Conservation (phyloP, 1,139 yeast species). For the Debaryomycetaceae sp. region DNA sequence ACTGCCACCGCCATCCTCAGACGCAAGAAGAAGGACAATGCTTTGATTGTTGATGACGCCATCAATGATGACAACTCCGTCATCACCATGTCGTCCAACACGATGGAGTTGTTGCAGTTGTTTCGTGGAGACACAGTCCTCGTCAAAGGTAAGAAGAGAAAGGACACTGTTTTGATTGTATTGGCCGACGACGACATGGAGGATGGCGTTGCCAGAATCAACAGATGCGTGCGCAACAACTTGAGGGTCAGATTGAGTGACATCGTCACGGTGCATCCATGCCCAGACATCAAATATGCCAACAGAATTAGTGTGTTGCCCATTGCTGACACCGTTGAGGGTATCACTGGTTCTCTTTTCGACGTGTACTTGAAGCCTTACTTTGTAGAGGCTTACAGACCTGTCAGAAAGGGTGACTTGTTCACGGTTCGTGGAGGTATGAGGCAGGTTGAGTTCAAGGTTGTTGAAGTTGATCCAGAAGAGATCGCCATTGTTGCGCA, state of each 20-base stretch:
- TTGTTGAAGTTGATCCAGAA: constrained; percentile 96
- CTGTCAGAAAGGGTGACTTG: constrained; percentile 95
- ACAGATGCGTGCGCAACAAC: constrained; percentile 94
- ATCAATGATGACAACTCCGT: constrained; percentile 95
- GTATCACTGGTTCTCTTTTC: constrained; percentile 94
- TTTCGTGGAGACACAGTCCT: constrained; percentile 98
- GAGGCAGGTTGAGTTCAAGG: constrained; percentile 99
- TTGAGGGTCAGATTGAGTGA: constrained; percentile 93
- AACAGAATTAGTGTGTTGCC: constrained; percentile 92
- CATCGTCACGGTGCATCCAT: constrained; percentile 84
- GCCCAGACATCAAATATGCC: constrained; percentile 97
- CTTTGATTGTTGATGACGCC: constrained; percentile 94
- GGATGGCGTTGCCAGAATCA: constrained; percentile 90
- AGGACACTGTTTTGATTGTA: constrained; percentile 95
- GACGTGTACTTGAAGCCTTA: constrained; percentile 97
- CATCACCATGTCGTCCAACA: constrained; percentile 88
- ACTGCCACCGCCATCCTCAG: constrained; percentile 97
- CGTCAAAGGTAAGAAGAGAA: constrained; percentile 97
- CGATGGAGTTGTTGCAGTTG: constrained; percentile 91
- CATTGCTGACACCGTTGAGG: constrained; percentile 97
- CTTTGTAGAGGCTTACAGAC: constrained; percentile 98
- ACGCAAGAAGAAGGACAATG: constrained; percentile 96
- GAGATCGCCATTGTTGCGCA: constrained; percentile 98
- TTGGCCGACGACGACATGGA: constrained; percentile 96
- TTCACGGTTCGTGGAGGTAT: constrained; percentile 96